phyloP scores from a whole-genome alignment of 306 rosid species.

The Gillenia trifoliata region DNA sequence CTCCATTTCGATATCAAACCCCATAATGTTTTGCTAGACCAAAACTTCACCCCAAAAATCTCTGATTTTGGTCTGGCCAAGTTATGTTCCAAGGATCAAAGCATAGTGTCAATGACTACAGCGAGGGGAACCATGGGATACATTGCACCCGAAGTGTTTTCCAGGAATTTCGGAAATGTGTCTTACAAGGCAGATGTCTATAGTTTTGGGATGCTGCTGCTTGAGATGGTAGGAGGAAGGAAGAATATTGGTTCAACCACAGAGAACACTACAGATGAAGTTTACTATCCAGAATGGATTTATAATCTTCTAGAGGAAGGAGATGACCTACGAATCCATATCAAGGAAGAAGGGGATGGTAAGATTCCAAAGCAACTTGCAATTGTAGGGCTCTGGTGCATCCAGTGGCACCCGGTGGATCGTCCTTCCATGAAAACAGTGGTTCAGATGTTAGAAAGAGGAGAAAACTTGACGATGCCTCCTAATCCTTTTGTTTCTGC shows the following conservation, averaged over 20 bases:
- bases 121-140: slow-evolving; percentile 25
- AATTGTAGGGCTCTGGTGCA: neutral
- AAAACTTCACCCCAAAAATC: slow-evolving; percentile 23
- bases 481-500: neutral
- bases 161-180: slow-evolving; percentile 26
- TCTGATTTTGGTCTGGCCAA: slow-evolving; percentile 36
- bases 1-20: slow-evolving; percentile 39
- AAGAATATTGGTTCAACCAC: slow-evolving; percentile 1
- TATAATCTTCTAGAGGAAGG: neutral
- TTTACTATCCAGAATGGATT: slow-evolving; percentile 1
- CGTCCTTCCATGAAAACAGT: neutral
- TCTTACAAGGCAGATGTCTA: slow-evolving; percentile 26
- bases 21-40: slow-evolving; percentile 28
- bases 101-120: neutral
- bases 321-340: neutral
- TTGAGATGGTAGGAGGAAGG: slow-evolving; percentile 30
- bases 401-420: neutral
- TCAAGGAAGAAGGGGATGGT: neutral
- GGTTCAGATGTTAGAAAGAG: neutral
- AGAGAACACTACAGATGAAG: neutral
- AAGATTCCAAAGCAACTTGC: neutral
- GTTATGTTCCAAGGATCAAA: neutral
- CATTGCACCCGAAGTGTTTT: slow-evolving; percentile 33
- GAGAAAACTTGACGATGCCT: neutral
- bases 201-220: slow-evolving; percentile 29